A percentile compares a stretch with the other conserved stretches of the same genome.
Conservation (phyloP, 2,329 filamentous ascomycete species). For the Ophiostoma ulmi region DNA sequence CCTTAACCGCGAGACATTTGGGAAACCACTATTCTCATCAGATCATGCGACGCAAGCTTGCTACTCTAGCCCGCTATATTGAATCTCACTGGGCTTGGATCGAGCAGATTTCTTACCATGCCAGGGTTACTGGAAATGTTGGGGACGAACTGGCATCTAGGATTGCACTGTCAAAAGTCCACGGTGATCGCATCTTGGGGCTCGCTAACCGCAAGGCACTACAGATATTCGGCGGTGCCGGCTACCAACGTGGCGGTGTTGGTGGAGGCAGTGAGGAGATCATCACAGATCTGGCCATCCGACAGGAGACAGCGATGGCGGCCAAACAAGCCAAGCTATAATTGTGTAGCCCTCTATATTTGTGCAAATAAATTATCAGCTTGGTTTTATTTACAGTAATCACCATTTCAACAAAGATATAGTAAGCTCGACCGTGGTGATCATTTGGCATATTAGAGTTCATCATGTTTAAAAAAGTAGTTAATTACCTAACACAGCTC, state of each 20-base stretch:
- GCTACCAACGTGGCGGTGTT: conserved; percentile 44
- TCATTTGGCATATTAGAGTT: no score
- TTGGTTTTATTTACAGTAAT: neutral
- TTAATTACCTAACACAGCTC: neutral
- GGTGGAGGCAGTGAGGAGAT: conserved; percentile 54
- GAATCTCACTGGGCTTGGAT: conserved; percentile 58
- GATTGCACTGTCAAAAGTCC: conserved; percentile 42
- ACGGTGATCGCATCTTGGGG: conserved; percentile 46
- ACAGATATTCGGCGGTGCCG: conserved; percentile 50
- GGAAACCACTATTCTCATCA: conserved; percentile 53
- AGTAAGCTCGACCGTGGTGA: no score
- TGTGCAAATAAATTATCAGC: no score
- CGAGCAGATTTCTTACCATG: conserved; percentile 55
- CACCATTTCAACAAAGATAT: no score
- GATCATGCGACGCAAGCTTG: conserved; percentile 55
- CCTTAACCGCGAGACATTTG: conserved; percentile 51
- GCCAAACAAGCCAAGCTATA: conserved; percentile 26
- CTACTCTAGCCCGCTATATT: conserved; percentile 55
- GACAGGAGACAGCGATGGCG: conserved; percentile 38
- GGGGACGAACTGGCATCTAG: conserved; percentile 35
- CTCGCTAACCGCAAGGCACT: conserved; percentile 48
- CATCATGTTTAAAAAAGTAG: no score
- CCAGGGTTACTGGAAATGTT: conserved; percentile 35
- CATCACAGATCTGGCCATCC: conserved; percentile 47
- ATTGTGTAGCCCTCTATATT: no score